Evolutionary conservation across 768 basidiomycete species (phyloP), one percentile per base, ranked within the genome.

Genomic region (Crepidotus variabilis): DNA sequence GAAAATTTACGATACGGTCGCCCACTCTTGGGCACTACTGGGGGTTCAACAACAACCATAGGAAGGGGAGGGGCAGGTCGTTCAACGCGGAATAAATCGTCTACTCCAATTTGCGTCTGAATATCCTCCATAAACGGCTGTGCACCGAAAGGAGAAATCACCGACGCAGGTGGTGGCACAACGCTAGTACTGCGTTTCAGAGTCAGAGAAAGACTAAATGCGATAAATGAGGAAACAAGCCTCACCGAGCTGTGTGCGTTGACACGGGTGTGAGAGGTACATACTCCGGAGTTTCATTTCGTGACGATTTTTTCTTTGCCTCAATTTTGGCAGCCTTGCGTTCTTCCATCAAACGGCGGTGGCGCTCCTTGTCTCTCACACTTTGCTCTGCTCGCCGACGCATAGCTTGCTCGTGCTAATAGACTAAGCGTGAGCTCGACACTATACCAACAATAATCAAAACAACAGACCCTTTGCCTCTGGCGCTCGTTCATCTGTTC

Each of bases 331-430:
- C 50, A 21, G 9, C 50, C 45, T 51, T 50, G 23, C 58, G 63
- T 61, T 72, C 66, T 60, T 69, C 69, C 55, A 64, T 56, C 58
- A 63, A 47, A 50, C 57, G 61, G 32, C 64, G 65, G 47, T 65
- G 62, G 8, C 70, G 67, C 21, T 67, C 71, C 60, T 71, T 74
- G 61, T 73, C 73, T 50, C 73, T 64, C 20, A 71, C 70, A 57
- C 72, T 73, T 60, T 75, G 74, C 51, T 71, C 71, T 23, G 72
- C 72, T 50, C 71, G 63, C 36, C 64, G 62, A 11, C 62, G 64
- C 56, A 69, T 60, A 28, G 55, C 59, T 22, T 51, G 61, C 51
- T 66, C 68, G 47, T 61, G 46, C 69, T 67, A 57, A 32, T 16
- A 14, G 23, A 55, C 33, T 11, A 6, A 45, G 11, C 45, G 43